A percentile compares a stretch with the other conserved stretches of the same genome.
Conservation (phyloP, 305 asterid species). For the Solanum hybrid region DNA sequence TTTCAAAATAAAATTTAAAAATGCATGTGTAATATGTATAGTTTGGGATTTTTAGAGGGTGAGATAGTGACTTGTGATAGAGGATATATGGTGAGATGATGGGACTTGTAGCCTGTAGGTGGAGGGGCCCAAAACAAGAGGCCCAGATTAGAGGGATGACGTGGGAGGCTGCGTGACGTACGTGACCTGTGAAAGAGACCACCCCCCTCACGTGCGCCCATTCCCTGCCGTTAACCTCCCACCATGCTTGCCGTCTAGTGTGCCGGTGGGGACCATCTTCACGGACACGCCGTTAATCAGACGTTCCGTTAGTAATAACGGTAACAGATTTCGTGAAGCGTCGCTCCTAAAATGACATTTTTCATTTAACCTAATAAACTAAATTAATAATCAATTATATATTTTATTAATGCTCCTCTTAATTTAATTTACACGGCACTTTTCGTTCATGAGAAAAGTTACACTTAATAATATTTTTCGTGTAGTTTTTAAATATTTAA, state of each 20-base stretch:
- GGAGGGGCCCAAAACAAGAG: neutral
- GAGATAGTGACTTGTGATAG: neutral
- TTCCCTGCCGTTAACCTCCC: constrained; percentile 38
- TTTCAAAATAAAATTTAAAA: neutral
- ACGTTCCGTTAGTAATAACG: constrained; percentile 24
- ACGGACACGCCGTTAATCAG: constrained; percentile 19
- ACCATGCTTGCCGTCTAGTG: constrained; percentile 35
- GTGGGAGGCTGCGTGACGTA: constrained; percentile 19
- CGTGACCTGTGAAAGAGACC: constrained; percentile 37
- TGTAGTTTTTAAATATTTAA: neutral
- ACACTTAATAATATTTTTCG: neutral
- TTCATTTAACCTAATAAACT: neutral
- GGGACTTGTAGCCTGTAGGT: neutral
- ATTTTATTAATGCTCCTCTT: neutral
- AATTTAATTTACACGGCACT: neutral
- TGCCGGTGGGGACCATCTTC: constrained; percentile 42
- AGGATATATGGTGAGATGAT: constrained; percentile 1
- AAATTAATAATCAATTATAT: neutral
- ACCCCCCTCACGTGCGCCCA: constrained; percentile 55
- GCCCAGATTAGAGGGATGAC: neutral
- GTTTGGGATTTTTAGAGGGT: neutral
- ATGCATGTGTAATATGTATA: neutral
- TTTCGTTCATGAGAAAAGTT: neutral
- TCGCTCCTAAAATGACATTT: neutral
- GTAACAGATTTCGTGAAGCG: neutral